phyloP scores from a whole-genome alignment of 1,284 basidiomycete genomes.

The Trichosporon inkin region DNA sequence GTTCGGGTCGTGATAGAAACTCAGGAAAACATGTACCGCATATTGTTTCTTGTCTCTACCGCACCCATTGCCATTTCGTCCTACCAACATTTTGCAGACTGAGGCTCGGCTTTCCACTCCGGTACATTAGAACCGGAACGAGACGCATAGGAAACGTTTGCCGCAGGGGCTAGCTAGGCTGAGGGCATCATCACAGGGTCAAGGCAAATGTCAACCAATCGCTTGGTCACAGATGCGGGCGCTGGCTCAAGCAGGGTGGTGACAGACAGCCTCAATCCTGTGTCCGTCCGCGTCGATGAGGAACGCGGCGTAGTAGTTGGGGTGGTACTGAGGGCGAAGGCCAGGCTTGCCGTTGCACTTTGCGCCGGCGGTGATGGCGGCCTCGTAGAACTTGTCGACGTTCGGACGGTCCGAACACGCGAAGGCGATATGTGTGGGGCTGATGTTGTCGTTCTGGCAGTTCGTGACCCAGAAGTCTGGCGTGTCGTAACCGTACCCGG shows the following conservation, averaged over 20 bases:
- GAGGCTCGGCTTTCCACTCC: too few relatives aligned
- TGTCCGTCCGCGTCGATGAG: conserved; percentile 20
- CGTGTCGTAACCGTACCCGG: conserved; percentile 7
- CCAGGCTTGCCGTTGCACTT: conserved; percentile 20
- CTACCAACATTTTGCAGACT: too few relatives aligned
- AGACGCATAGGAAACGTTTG: too few relatives aligned
- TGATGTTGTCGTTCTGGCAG: not conserved
- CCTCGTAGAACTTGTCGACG: conserved; percentile 19
- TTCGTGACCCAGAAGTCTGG: conserved; percentile 18
- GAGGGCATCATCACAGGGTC: too few relatives aligned
- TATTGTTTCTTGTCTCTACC: too few relatives aligned
- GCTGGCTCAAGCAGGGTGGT: conserved; percentile 1
- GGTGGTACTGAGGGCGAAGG: conserved; percentile 17
- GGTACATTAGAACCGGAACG: too few relatives aligned
- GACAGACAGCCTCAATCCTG: conserved; percentile 22
- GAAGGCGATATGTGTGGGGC: conserved; percentile 16
- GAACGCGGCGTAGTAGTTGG: conserved; percentile 22
- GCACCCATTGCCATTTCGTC: too few relatives aligned
- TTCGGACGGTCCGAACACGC: not conserved
- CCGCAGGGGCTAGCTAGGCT: too few relatives aligned
- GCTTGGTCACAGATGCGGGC: not conserved
- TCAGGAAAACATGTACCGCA: too few relatives aligned
- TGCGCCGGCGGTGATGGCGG: conserved; percentile 18
- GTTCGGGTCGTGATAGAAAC: too few relatives aligned
- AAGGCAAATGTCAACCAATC: too few relatives aligned